Evolutionary conservation across 2,329 filamentous ascomycete genomes (phyloP), one percentile per base, ranked within the genome.

Genomic region (Paramyrothecium roridum): DNA sequence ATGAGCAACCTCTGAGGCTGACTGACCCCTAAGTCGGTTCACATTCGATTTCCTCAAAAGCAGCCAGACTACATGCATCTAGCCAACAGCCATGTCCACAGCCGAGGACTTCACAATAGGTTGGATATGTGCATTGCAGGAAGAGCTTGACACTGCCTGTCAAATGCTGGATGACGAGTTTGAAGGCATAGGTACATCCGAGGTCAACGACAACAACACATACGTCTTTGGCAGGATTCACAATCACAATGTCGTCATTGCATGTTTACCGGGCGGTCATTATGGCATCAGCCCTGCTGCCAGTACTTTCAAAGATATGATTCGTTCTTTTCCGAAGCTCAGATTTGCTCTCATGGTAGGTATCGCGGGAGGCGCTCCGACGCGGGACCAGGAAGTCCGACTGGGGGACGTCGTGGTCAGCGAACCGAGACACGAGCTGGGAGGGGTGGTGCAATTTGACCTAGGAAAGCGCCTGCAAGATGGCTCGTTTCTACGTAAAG

Each of bases 231-330:
- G 70, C 13, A 57, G 56, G 13, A 66, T 73, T 46, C 60, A 61
- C 12, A 53, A 54, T 6, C 70, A 73, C 51, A 69, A 69, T 52
- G 63, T 73, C 21, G 66, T 72, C 16, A 60, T 73, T 22, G 66
- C 64, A 2, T 58, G 60, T 37, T 56, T 73, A 2, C 33, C 33
- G 33, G 33, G 33, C 33, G 69, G 70, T 3, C 57, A 63, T n/a
- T 61, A 69, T 64, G 54, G 71, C 65, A 45, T 68, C 53, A 40
- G 54, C 50, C 6, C 70, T 16, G 71, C 72, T 8, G 61, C 71
- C 11, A 56, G 54, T 1, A 66, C 75, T 2, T 67, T 68, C 8
- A 60, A 57, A 46, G 62, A 71, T 52, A 69, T 75, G 66, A 52
- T 65, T 43, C 60, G 58, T 30, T 69, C 58, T 34, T 76, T 75